These are phyloP conservation scores for Chrysopogon serrulatus DNA, from an alignment of 176 grass and related monocot genomes.

Conservation along the genomic window DNA sequence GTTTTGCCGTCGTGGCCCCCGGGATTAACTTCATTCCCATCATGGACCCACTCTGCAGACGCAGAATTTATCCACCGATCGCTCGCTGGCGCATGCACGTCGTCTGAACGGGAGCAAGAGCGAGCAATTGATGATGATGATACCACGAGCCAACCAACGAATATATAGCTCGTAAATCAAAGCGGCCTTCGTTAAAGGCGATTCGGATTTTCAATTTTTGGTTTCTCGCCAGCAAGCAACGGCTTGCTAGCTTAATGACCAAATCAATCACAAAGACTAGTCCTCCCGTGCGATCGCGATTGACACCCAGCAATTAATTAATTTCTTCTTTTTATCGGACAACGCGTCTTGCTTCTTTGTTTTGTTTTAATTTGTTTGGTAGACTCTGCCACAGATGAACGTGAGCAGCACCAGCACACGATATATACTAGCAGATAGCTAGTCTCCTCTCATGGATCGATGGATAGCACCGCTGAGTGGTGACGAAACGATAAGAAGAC, in stretches of 20 bases:
- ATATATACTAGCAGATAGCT: too few relatives aligned
- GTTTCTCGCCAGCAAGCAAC: not conserved
- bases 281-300: not conserved
- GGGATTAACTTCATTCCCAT: not conserved
- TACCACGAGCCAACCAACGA: not conserved
- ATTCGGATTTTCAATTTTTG: not conserved
- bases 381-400: not conserved
- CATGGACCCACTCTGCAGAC: not conserved
- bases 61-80: not conserved
- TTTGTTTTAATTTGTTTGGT: too few relatives aligned
- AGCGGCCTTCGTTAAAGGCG: not conserved
- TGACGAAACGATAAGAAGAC: too few relatives aligned
- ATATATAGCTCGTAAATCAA: not conserved
- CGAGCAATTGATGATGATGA: not conserved
- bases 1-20: not conserved
- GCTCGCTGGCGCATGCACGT: not conserved
- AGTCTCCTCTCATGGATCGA: not conserved
- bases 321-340: not conserved
- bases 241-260: not conserved
- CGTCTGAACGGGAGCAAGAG: too few relatives aligned
- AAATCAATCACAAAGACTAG: not conserved
- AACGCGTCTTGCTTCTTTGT: not conserved
- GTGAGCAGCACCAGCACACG: slow-evolving; percentile 21
- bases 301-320: not conserved
- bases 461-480: not conserved